These are phyloP conservation scores for Picea glauca DNA, from an alignment of 75 land plant genomes.

Conservation along the genomic window DNA sequence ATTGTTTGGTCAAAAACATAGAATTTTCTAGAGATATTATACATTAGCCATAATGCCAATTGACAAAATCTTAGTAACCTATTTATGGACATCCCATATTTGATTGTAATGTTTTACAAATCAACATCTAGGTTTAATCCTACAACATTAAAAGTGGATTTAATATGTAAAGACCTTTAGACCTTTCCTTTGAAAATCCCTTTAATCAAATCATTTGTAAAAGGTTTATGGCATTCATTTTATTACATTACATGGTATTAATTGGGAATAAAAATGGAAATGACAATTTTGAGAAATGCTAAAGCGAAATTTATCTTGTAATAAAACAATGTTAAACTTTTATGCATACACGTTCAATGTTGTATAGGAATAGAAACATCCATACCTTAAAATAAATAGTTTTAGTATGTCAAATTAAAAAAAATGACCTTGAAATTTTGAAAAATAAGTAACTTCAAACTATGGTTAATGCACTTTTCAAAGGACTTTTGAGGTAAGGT, in stretches of 20 bases:
- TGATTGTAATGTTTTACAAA: no score
- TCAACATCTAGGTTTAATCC: no score
- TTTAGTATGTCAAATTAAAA: background rate
- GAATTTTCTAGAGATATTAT: no score
- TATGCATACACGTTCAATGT: background rate
- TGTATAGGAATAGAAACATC: background rate
- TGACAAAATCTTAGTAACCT: no score
- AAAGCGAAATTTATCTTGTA: background rate
- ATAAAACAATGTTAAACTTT: background rate
- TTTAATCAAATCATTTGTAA: no score
- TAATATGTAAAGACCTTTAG: no score
- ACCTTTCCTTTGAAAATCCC: background rate
- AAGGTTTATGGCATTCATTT: background rate
- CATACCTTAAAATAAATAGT: background rate
- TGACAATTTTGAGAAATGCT: background rate
- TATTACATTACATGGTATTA: background rate
- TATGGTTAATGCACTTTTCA: background rate
- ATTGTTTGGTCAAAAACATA: no score
- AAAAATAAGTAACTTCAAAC: background rate
- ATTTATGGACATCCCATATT: no score
- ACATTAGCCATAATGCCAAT: no score
- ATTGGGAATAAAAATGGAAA: background rate
- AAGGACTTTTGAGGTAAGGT: no score
- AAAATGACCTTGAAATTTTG: background rate
- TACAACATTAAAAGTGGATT: no score